Base-by-base conservation (phyloP, 768 basidiomycete genomes). In the Coprinopsis cinerea region DNA sequence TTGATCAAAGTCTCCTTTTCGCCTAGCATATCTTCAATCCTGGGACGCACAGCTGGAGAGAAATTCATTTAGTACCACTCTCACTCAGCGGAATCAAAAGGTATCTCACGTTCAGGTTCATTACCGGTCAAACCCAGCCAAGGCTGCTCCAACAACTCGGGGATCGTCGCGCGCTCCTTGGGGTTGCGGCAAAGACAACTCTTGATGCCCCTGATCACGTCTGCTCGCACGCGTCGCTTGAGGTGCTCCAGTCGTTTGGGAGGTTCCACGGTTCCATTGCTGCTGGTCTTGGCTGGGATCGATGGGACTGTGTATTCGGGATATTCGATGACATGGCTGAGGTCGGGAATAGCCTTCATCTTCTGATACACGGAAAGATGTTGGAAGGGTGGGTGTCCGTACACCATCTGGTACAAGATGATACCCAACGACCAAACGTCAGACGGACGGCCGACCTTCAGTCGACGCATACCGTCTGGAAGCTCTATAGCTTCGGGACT, bases 361-460 rank as follows among this genome's bases (percentile, higher is more conserved):
- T 96, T 97, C 59, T 89, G 85, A 43, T 80, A 81, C 30, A 93
- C 76, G 3, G 81, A 79, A 17, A 95, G 77, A 55, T 88, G 83
- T 32, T 88, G 82, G 74, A 98, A 99, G 1, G 95, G 95, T 0
- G 92, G 88, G 17, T 82, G 81, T 15, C 95, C 92, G 60, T 98
- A 98, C 10, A 97, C 79, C 92, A 99, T 97, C 62, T 99, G 95
- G 68, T 99, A 97, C 26, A 98, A 75, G 61, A 99, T 99, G 66
- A 92, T 95, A 1, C 95, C 95, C 1, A 99, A 73, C 2, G 93
- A 96, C 95, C 95, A 99, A 35, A 99, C 91, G 64, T 99, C 95
- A 47, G 89, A 92, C 0, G 93, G 83, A 20, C 94, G 86, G 2
- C 95, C 96, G 46, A 98, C 92, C 73, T 95, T 96, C 51, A 95